These are phyloP conservation scores for Rhodosporidiobolus sp. DNA, from an alignment of 768 basidiomycete species.

Conservation along the genomic window DNA sequence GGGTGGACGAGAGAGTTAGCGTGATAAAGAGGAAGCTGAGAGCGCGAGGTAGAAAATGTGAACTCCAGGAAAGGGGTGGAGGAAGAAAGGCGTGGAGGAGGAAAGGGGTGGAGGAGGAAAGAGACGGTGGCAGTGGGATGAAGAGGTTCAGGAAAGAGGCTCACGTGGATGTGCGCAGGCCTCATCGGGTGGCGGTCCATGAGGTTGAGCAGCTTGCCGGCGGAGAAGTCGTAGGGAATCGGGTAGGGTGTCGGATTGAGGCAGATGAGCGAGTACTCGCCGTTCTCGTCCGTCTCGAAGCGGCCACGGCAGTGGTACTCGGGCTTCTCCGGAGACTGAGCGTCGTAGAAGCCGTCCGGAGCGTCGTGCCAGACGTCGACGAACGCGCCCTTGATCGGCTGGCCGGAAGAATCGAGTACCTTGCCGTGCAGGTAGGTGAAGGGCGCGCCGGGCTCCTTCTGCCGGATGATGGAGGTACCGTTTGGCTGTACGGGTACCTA, in stretches of 20 bases:
- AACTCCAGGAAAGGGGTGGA: neutral
- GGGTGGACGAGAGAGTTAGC: neutral
- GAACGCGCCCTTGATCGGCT: conserved; percentile 41
- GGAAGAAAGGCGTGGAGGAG: conserved; percentile 1
- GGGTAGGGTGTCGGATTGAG: conserved; percentile 43
- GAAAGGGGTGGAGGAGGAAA: conserved; percentile 8
- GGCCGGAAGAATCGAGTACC: conserved; percentile 20
- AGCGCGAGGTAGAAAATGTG: neutral
- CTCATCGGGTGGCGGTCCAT: conserved; percentile 43
- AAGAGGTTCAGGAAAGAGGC: no score
- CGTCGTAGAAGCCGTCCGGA: conserved; percentile 44
- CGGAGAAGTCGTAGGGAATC: conserved; percentile 42
- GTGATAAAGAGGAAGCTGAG: neutral
- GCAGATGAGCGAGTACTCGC: conserved; percentile 39
- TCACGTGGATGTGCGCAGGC: conserved; percentile 21
- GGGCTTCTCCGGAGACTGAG: conserved; percentile 42
- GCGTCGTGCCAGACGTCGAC: conserved; percentile 44
- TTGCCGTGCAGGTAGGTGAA: conserved; percentile 36
- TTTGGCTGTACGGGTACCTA: conserved; percentile 38
- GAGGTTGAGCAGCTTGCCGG: conserved; percentile 41
- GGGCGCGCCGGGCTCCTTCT: conserved; percentile 32
- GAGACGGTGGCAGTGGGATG: no score
- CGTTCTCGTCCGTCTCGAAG: conserved; percentile 43
- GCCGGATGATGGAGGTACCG: conserved; percentile 38
- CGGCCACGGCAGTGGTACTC: conserved; percentile 45